Evolutionary conservation across 139 green algal species (phyloP).

Genomic region (Yamagishiella unicocca): DNA sequence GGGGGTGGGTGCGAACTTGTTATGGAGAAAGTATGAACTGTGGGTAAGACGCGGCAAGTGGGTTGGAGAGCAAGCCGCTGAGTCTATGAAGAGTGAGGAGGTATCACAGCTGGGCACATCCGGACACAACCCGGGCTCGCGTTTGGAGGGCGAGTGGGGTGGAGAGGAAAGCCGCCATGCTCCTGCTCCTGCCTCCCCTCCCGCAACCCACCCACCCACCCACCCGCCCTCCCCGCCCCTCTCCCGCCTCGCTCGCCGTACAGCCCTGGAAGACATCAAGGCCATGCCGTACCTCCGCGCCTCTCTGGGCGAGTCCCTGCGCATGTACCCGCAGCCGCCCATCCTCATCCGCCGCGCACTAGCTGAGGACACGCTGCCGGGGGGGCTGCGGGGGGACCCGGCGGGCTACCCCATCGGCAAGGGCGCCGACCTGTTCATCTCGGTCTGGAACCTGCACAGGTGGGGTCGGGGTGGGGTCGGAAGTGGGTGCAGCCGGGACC

Average conservation of each 20-base stretch:
- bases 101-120: no score
- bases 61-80: no score
- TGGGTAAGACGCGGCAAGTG: no score
- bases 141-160: no score
- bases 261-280: conserved; percentile 80
- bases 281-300: conserved; percentile 76
- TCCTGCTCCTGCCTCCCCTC: neutral
- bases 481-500: no score
- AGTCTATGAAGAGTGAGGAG: no score
- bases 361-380: conserved; percentile 84
- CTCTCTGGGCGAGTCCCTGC: conserved; percentile 88
- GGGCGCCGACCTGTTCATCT: conserved; percentile 98
- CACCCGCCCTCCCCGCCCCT: neutral
- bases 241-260: conserved; percentile 18
- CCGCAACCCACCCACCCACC: neutral
- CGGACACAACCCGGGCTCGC: no score
- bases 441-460: conserved; percentile 97
- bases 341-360: conserved; percentile 95
- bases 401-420: conserved; percentile 89
- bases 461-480: neutral
- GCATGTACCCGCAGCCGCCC: conserved; percentile 97
- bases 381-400: conserved; percentile 63
- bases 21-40: no score
- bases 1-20: no score
- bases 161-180: no score